These are phyloP conservation scores for Kalaharituber pfeilii DNA, from an alignment of 2,329 filamentous ascomycete species.

Conservation along the genomic window DNA sequence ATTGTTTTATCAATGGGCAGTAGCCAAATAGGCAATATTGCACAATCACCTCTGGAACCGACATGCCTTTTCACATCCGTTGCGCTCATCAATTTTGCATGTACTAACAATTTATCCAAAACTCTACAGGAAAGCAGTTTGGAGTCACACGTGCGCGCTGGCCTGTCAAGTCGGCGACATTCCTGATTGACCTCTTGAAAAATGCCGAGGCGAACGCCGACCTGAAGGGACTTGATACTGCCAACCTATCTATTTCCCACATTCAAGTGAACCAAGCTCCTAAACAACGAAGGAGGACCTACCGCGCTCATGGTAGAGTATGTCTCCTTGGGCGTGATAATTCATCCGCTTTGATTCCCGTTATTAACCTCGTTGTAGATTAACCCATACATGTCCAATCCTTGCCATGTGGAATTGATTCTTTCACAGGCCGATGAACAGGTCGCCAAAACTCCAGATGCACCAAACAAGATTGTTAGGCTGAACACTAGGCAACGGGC, in stretches of 20 bases:
- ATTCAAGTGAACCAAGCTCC: constrained; percentile 99
- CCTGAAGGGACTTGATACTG: constrained; percentile 91
- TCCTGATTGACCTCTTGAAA: constrained; percentile 91
- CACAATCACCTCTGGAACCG: no score
- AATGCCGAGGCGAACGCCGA: constrained; percentile 96
- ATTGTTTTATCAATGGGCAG: no score
- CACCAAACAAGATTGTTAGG: constrained; percentile 39
- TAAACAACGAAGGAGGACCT: constrained; percentile 97
- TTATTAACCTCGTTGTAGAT: constrained; percentile 50
- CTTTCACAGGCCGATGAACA: constrained; percentile 93
- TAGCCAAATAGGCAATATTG: no score
- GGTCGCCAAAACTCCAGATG: constrained; percentile 70
- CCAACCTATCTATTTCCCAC: constrained; percentile 97
- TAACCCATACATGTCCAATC: constrained; percentile 99
- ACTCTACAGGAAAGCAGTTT: constrained; percentile 83
- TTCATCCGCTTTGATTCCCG: neutral
- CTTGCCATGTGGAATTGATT: constrained; percentile 99
- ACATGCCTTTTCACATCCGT: no score
- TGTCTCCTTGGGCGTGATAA: no score
- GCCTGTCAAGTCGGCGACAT: constrained; percentile 98
- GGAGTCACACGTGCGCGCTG: constrained; percentile 96
- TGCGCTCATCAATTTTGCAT: no score
- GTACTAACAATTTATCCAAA: no score
- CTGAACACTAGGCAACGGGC: constrained; percentile 84
- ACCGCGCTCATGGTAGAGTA: constrained; percentile 99